Evolutionary conservation across 352 stramenopile species (phyloP).

Genomic region (Phytophthora idaei): DNA sequence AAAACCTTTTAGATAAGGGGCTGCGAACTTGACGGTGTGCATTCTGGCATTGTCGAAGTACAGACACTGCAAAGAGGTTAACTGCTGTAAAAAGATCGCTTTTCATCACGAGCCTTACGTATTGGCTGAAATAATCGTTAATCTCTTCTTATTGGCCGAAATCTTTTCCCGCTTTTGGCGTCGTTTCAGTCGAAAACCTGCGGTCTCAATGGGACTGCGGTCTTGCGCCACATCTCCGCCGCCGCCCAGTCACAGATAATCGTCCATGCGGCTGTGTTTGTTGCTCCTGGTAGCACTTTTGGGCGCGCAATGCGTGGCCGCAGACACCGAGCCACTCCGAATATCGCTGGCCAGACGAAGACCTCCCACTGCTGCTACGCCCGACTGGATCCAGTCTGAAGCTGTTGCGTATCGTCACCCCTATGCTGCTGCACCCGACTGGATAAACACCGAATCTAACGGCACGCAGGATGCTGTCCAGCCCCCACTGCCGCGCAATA

Average conservation of each 20-base stretch:
- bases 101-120: no score
- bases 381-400: conserved; percentile 33
- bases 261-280: conserved; percentile 20
- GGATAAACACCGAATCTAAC: conserved; percentile 14
- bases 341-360: conserved; percentile 27
- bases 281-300: conserved; percentile 8
- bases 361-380: not conserved
- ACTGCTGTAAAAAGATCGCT: no score
- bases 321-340: conserved; percentile 18
- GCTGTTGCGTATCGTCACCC: conserved; percentile 2
- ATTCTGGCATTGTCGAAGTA: no score
- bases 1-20: not conserved
- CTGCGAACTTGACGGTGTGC: no score
- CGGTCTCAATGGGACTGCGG: conserved; percentile 28
- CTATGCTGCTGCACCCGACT: conserved; percentile 1
- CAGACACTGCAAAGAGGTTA: conserved; percentile 1
- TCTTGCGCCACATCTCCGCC: not conserved
- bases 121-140: conserved; percentile 7
- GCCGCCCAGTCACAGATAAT: conserved; percentile 12
- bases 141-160: conserved; percentile 15
- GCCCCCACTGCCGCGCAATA: conserved; percentile 34
- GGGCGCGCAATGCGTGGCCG: not conserved
- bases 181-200: conserved; percentile 37
- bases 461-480: conserved; percentile 23
- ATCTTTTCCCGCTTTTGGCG: conserved; percentile 3